Percentiles rank a stretch among this genome's conserved stretches.
Conservation (phyloP, 164 flowering plant genomes). For the Vitis riparia region DNA sequence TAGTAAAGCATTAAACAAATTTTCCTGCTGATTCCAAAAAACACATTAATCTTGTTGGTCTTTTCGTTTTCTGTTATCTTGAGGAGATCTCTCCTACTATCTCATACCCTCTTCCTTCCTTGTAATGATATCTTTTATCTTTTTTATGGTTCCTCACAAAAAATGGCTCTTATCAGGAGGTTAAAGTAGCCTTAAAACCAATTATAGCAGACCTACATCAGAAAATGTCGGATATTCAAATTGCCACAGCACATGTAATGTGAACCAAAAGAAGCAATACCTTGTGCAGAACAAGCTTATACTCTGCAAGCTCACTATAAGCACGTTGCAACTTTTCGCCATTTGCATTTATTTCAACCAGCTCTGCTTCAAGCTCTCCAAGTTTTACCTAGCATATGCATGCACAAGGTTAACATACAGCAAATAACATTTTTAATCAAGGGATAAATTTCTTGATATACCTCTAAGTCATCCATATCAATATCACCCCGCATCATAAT, state of each 20-base stretch:
- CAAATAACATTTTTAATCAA: not conserved
- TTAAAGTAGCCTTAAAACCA: not conserved
- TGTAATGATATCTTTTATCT: not conserved
- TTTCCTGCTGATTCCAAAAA: too few relatives aligned
- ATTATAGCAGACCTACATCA: not conserved
- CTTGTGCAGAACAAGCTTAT: slow-evolving; percentile 87
- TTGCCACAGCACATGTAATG: not conserved
- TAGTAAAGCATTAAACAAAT: not conserved
- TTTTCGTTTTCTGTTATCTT: too few relatives aligned
- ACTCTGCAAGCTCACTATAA: slow-evolving; percentile 84
- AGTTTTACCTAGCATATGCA: slow-evolving; percentile 64
- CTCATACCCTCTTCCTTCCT: too few relatives aligned
- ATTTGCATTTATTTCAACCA: slow-evolving; percentile 84
- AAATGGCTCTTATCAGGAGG: not conserved
- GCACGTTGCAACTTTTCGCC: slow-evolving; percentile 82
- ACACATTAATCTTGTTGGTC: too few relatives aligned
- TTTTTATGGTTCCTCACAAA: not conserved
- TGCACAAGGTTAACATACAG: not conserved
- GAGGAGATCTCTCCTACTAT: too few relatives aligned
- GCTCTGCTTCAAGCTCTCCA: slow-evolving; percentile 93
- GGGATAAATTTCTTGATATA: slow-evolving; percentile 13
- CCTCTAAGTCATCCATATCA: slow-evolving; percentile 65
- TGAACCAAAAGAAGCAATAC: slow-evolving; percentile 31
- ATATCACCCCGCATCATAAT: slow-evolving; percentile 23
- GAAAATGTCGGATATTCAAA: not conserved